Base-by-base conservation (phyloP, 148 eudicot species). In the Camellia sinensis region DNA sequence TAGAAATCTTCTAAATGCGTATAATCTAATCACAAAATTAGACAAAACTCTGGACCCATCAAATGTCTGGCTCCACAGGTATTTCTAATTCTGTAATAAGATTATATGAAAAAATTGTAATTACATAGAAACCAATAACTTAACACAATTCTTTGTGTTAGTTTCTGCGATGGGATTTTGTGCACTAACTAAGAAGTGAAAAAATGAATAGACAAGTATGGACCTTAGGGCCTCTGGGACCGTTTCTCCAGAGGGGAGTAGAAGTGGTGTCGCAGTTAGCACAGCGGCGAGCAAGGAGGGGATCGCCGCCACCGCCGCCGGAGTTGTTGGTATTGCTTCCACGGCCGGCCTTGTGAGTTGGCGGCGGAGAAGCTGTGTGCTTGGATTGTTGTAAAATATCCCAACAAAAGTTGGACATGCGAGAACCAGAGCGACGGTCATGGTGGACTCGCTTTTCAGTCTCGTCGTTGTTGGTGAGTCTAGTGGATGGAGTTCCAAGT, bases 191-290 rank as follows among this genome's bases (percentile, higher is more conserved):
- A 29, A 29, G 37, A 29, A 29, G 37, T 29, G 37, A 29, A 29
- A 29, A 29, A 29, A 29, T 29, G 37, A 29, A 29, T 29, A 29
- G 15, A 45, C 17, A 56, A 57, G 4, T 29, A 21, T 0, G 29
- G 29, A 97, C 99, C 99, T 97, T 97, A 1, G 99, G 99, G 61
- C 99, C 99, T 67, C 93, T 87, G 14, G 99, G 99, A 53, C 99
- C 99, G 62, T 97, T 97, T 12, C 99, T 81, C 99, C 99, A 97
- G 45, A 97, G 97, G 6, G 99, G 99, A 50, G 99, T 97, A 11
- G 97, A 92, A 40, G 99, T 97, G 83, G 99, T 91, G 87, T 97
- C 99, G 74, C 99, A 97, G 74, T 94, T 97, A 69, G 99, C 92
- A 17, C 99, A 97, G 3, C 98, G 92, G 44, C 99, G 89, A 21